Evolutionary conservation across 2,329 filamentous ascomycete species (phyloP).

Genomic region (Huntiella moniliformis): DNA sequence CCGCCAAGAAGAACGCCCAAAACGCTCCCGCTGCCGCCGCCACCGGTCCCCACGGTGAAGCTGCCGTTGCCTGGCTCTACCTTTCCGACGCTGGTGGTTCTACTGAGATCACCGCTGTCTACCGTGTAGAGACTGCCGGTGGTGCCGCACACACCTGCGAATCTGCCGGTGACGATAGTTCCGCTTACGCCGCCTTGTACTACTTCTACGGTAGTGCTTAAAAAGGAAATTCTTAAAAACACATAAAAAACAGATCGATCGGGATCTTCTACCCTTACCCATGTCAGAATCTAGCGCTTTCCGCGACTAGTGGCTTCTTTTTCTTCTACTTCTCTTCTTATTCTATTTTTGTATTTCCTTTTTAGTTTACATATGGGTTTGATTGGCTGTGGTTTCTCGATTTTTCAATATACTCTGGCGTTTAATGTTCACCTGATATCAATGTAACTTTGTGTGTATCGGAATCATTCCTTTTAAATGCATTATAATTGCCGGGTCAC

Average conservation of each 20-base stretch:
- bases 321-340: not conserved
- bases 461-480: not conserved
- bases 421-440: not conserved
- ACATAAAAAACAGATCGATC: not conserved
- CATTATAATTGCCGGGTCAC: too few relatives aligned
- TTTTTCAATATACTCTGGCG: too few relatives aligned
- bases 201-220: conserved; percentile 31
- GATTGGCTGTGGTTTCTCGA: too few relatives aligned
- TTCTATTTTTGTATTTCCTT: not conserved
- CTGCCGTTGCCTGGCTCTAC: conserved; percentile 8
- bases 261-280: not conserved
- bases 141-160: conserved; percentile 14
- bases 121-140: conserved; percentile 11
- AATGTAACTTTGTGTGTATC: not conserved
- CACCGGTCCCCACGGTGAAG: conserved; percentile 4
- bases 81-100: conserved; percentile 8
- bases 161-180: conserved; percentile 21
- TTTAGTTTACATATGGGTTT: not conserved
- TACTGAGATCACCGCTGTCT: not conserved
- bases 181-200: conserved; percentile 38
- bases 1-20: conserved; percentile 27
- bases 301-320: not conserved
- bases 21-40: conserved; percentile 13
- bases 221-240: not conserved
- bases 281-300: not conserved